phyloP scores from a whole-genome alignment of 139 green algal species.

The Eudorina sp. region DNA sequence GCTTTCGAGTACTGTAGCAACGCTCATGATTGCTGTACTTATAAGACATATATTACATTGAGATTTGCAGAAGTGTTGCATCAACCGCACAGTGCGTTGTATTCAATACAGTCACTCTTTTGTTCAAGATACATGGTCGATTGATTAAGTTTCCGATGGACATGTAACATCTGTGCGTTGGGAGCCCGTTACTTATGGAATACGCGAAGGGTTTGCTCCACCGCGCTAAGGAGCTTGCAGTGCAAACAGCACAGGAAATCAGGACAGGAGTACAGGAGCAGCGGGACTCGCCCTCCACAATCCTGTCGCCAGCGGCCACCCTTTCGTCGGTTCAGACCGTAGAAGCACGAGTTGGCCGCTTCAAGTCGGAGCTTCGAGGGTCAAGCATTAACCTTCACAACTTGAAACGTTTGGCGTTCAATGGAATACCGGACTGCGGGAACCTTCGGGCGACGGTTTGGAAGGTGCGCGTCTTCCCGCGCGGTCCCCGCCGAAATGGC shows the following conservation, averaged over 20 bases:
- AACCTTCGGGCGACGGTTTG: slow-evolving; percentile 79
- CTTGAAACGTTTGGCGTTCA: slow-evolving; percentile 71
- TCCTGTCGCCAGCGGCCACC: neutral
- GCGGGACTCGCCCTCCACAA: neutral
- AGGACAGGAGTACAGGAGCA: too few species aligned
- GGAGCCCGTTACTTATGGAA: slow-evolving; percentile 36
- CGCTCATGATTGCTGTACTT: too few species aligned
- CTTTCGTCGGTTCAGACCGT: slow-evolving; percentile 9
- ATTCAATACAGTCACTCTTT: too few species aligned
- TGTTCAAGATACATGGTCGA: neutral
- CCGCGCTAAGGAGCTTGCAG: slow-evolving; percentile 26
- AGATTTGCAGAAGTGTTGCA: too few species aligned
- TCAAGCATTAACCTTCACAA: slow-evolving; percentile 69
- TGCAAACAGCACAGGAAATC: slow-evolving; percentile 27
- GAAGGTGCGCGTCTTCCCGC: too few species aligned
- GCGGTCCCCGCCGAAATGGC: too few species aligned
- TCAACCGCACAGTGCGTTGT: too few species aligned
- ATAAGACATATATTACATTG: too few species aligned
- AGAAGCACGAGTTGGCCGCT: slow-evolving; percentile 11
- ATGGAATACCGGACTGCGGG: slow-evolving; percentile 82
- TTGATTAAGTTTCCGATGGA: neutral
- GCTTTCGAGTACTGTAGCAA: too few species aligned
- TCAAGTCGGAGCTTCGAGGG: slow-evolving; percentile 57
- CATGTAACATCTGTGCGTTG: neutral
- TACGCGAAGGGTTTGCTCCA: slow-evolving; percentile 32